phyloP scores from a whole-genome alignment of 2,329 filamentous ascomycete genomes.

The Cryphonectria nitschkei region DNA sequence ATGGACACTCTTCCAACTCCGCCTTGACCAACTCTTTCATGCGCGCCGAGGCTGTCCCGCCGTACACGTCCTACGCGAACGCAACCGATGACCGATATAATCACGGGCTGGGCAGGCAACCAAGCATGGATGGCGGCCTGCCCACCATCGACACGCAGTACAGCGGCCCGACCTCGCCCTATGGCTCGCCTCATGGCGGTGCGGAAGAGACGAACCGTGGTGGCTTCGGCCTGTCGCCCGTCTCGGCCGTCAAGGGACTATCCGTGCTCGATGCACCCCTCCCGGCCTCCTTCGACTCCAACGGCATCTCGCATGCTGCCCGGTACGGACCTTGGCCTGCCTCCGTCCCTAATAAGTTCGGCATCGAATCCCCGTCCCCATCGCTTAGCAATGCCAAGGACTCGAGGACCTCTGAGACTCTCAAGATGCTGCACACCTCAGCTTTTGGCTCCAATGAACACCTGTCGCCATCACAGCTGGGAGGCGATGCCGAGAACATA shows the following conservation, averaged over 20 bases:
- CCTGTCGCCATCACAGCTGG: constrained; percentile 33
- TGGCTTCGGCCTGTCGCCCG: constrained; percentile 79
- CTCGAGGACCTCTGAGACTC: constrained; percentile 62
- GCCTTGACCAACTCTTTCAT: constrained; percentile 76
- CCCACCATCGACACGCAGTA: constrained; percentile 63
- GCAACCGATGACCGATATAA: constrained; percentile 47
- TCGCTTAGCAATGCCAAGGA: constrained; percentile 69
- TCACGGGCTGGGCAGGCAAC: constrained; percentile 50
- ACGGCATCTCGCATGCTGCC: constrained; percentile 90
- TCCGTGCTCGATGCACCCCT: constrained; percentile 92
- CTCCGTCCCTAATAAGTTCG: constrained; percentile 90
- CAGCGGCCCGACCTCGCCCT: constrained; percentile 62
- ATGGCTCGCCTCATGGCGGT: constrained; percentile 82
- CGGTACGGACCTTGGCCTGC: constrained; percentile 89
- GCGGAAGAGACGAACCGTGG: constrained; percentile 55
- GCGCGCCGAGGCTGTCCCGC: constrained; percentile 57
- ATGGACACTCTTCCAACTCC: constrained; percentile 66
- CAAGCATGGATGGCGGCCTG: constrained; percentile 58
- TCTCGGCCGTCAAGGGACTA: constrained; percentile 67
- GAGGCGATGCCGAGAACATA: constrained; percentile 44
- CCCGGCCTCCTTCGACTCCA: constrained; percentile 93
- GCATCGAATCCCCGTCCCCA: constrained; percentile 80
- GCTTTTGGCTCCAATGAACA: constrained; percentile 70
- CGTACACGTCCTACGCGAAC: constrained; percentile 55
- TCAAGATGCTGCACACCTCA: constrained; percentile 68